These are phyloP conservation scores for Neurospora sp. DNA, from an alignment of 2,329 filamentous ascomycete genomes.

Conservation along the genomic window DNA sequence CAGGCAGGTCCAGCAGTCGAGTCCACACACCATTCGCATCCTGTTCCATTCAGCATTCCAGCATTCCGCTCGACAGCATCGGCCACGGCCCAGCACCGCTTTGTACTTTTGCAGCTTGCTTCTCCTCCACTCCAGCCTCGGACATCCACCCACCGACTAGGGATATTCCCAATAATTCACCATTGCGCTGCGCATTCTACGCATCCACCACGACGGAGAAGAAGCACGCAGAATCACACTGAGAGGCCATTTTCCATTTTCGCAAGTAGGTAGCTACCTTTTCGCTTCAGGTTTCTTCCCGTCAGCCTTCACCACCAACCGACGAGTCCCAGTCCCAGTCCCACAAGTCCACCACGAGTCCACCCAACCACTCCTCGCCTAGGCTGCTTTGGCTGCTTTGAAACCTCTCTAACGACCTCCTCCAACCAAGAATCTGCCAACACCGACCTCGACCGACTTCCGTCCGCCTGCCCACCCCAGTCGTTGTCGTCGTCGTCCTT, in stretches of 20 bases:
- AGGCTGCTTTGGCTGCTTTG: not conserved
- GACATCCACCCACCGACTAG: not conserved
- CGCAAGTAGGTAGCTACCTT: not conserved
- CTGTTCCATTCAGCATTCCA: not conserved
- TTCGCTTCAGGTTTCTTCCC: not conserved
- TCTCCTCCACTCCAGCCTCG: not conserved
- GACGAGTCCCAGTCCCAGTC: not conserved
- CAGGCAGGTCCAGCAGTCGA: not conserved
- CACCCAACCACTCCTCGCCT: not conserved
- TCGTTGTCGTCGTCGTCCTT: not conserved
- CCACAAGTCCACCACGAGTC: not conserved
- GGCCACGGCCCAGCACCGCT: not conserved
- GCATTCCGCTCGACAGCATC: not conserved
- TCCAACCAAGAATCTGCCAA: not conserved
- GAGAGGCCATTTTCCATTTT: not conserved
- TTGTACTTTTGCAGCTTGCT: not conserved
- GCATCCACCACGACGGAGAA: not conserved
- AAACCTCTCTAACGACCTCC: not conserved
- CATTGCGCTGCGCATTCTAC: not conserved
- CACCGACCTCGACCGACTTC: not conserved
- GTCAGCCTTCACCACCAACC: not conserved
- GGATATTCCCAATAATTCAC: not conserved
- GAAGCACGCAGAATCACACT: not conserved
- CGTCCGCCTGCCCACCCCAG: not conserved
- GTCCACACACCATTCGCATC: not conserved